These are phyloP conservation scores for Dipteronia sinensis DNA, from an alignment of 345 rosid species.

Conservation along the genomic window DNA sequence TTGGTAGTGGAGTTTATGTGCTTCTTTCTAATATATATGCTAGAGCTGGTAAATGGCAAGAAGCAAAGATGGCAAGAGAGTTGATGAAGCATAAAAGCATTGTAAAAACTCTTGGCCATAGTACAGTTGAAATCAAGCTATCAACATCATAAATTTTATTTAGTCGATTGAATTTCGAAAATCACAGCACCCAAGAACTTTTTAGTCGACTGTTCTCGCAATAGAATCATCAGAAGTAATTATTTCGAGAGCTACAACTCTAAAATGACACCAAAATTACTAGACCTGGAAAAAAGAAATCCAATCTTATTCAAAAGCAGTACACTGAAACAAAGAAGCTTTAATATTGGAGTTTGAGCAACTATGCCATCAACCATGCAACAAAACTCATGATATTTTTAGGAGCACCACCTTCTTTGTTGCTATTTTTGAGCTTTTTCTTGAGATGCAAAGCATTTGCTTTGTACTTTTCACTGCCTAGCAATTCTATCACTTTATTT, in stretches of 20 bases:
- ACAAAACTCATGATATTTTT: neutral
- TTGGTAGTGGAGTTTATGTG: conserved; percentile 44
- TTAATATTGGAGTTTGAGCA: neutral
- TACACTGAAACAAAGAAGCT: too few relatives aligned
- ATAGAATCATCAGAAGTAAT: too few relatives aligned
- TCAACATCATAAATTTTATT: neutral
- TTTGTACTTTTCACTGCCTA: neutral
- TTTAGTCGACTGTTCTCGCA: too few relatives aligned
- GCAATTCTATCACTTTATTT: neutral
- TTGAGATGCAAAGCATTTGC: neutral
- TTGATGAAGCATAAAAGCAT: conserved; percentile 42
- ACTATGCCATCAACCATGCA: neutral
- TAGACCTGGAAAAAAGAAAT: too few relatives aligned
- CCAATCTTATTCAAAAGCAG: neutral
- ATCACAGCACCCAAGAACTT: too few relatives aligned
- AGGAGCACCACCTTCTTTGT: neutral
- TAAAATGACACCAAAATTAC: neutral
- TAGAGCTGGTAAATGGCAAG: conserved; percentile 50
- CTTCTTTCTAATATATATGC: conserved; percentile 56
- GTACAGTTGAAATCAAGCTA: conserved; percentile 40
- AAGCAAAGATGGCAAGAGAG: conserved; percentile 44
- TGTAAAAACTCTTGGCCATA: conserved; percentile 41
- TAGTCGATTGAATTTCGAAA: too few relatives aligned
- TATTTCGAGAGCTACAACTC: too few relatives aligned
- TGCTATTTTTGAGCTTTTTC: neutral